Percentiles rank a stretch among this genome's conserved stretches.
phyloP scores from a whole-genome alignment of 768 basidiomycete species.

The Podaxis mareebaensis region DNA sequence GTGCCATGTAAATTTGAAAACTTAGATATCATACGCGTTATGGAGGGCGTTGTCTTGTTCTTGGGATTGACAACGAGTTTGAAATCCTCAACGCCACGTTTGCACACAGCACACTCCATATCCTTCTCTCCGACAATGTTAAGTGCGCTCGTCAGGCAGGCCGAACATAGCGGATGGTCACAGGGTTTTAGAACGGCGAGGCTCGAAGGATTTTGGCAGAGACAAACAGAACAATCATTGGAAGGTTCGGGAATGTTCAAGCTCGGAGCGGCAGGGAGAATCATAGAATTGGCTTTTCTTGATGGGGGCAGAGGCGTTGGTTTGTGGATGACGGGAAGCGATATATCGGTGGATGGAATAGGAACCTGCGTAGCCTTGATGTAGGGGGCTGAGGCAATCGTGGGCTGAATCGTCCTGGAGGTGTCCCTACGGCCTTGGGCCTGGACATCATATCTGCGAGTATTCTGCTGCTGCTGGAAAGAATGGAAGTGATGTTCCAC shows the following conservation, averaged over 20 bases:
- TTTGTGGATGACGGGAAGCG: conserved; percentile 12
- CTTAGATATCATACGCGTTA: neutral
- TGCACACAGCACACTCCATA: conserved; percentile 83
- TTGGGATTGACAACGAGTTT: conserved; percentile 39
- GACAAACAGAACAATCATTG: conserved; percentile 64
- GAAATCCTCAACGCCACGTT: conserved; percentile 68
- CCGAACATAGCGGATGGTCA: conserved; percentile 73
- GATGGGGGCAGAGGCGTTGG: conserved; percentile 4
- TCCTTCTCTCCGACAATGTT: conserved; percentile 91
- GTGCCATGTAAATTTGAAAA: conserved; percentile 4
- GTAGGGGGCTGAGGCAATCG: conserved; percentile 2
- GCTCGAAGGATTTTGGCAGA: conserved; percentile 38
- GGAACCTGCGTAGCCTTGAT: conserved; percentile 17
- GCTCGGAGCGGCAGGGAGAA: conserved; percentile 7
- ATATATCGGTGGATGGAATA: conserved; percentile 18
- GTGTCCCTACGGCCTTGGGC: conserved; percentile 3
- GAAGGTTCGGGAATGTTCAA: conserved; percentile 16
- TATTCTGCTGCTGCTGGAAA: conserved; percentile 27
- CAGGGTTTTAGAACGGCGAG: conserved; percentile 77
- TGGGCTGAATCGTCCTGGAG: neutral
- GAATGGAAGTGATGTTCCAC: conserved; percentile 45
- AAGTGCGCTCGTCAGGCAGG: conserved; percentile 80
- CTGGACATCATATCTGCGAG: neutral
- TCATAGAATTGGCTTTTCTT: conserved; percentile 5
- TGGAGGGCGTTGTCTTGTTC: neutral